Base-by-base conservation (phyloP, 345 rosid genomes). In the Cochlearia excelsa region DNA sequence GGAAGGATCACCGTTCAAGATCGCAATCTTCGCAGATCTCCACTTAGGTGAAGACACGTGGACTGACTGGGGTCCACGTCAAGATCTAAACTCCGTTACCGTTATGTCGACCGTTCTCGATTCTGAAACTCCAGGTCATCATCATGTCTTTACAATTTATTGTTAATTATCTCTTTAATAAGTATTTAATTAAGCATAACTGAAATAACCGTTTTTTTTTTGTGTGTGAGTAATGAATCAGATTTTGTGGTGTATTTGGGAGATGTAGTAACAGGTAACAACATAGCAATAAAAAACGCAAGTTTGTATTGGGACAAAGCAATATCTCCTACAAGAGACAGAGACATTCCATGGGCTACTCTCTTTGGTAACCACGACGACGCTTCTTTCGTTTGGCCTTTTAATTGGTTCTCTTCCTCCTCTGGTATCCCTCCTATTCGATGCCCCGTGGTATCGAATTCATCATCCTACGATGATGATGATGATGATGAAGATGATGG, bases 281-380 rank as follows among this genome's bases (percentile, higher is more conserved):
- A 84, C 76, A 76, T 92, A 45, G 68, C 82, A 35, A 71, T 77
- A 30, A 80, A 78, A 26, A 92, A 86, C 68, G 90, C 96, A 43
- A 92, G 87, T 59, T 76, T 75, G 77, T 80, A 77, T 51, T 92
- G 98, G 95, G 88, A 80, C 69, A 68, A 69, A 71, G 96, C 98
- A 11, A 55, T 84, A 2, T 80, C 95, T 59, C 95, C 98, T 3
- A 75, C 96, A 23, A 77, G 77, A 71, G 73, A 54, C 1, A 80
- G 93, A 73, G 79, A 72, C 41, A 86, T 86, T 28, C 90, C 93
- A 0, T 92, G 89, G 78, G 80, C 95, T 3, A 81, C 79, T 61
- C 74, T 88, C 30, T 86, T 88, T 63, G 95, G 98, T 48, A 88
- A 88, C 80, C 96, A 88, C 37, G 95, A 92, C 26, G 95, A 92